Evolutionary conservation across 2,329 filamentous ascomycete genomes (phyloP).

Genomic region (Cordyceps cicadae): DNA sequence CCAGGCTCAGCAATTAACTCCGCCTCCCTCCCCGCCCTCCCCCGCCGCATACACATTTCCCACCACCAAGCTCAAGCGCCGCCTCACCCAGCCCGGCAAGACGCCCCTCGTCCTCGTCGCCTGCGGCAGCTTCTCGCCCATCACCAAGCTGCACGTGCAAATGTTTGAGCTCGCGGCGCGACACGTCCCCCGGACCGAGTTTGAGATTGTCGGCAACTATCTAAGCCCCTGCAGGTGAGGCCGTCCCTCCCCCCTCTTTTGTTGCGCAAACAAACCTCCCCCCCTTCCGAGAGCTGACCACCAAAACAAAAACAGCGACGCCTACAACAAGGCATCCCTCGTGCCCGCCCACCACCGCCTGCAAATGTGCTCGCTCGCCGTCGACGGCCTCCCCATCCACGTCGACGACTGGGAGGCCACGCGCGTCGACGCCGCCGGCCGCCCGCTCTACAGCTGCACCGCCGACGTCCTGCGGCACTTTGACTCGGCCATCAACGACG

Average conservation of each 20-base stretch:
- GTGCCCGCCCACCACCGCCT: conserved; percentile 30
- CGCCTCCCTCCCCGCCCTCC: conserved; percentile 14
- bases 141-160: conserved; percentile 68
- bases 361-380: conserved; percentile 77
- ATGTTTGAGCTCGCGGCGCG: conserved; percentile 87
- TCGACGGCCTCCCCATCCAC: conserved; percentile 67
- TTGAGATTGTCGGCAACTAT: conserved; percentile 81
- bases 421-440: conserved; percentile 35
- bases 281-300: too few species aligned
- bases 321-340: conserved; percentile 31
- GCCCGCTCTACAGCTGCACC: conserved; percentile 71
- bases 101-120: conserved; percentile 60
- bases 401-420: conserved; percentile 82
- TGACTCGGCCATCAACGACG: conserved; percentile 74
- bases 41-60: conserved; percentile 50
- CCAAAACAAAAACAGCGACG: conserved; percentile 19
- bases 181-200: conserved; percentile 54
- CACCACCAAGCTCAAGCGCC: conserved; percentile 47
- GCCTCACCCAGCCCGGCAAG: conserved; percentile 41
- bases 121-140: conserved; percentile 65
- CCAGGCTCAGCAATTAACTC: neutral
- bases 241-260: too few species aligned
- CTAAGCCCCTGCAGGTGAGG: conserved; percentile 16
- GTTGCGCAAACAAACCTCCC: too few species aligned
- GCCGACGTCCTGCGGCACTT: conserved; percentile 88